Evolutionary conservation across 2,329 filamentous ascomycete genomes (phyloP), one percentile per base, ranked within the genome.

Genomic region (Alternaria sp.): DNA sequence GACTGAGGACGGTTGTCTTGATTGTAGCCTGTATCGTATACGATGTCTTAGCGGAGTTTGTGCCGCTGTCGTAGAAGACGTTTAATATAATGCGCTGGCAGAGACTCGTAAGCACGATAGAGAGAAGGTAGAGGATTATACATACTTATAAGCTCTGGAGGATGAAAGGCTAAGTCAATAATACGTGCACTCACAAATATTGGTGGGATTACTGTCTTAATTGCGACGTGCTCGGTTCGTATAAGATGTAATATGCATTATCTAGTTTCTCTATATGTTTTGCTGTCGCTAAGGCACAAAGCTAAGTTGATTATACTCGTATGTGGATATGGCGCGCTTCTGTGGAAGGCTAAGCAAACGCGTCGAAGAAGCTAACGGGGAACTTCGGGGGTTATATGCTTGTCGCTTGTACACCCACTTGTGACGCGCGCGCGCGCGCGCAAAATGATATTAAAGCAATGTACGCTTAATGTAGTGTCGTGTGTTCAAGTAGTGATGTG

Each of bases 51-150:
- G 37, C 37, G 9, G 9, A 40, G 17, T 40, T 23, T 40, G 9
- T 40, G 2, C 9, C 8, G 17, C 37, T 40, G 17, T 40, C 8
- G 17, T 23, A 40, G 37, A 24, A 11, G 17, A 23, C 17, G 8
- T 17, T 46, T 28, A 10, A 33, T 46, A 34, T 46, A 14, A 46
- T 34, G 14, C 28, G 44, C 28, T 46, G n/a, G 17, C n/a, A 46
- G 44, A 46, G 44, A 34, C 17, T 46, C 28, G 28, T 33, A 46
- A 33, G 44, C 28, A 46, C 10, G 28, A 46, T 46, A 34, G n/a
- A 34, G 9, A 46, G 42, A 46, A 17, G 6, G 44, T 14, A 7
- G 2, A 33, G 2, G 44, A 46, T 46, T 28, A 33, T 33, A 46
- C n/a, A 23, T 1, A 33, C 29, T 14, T 46, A 21, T 28, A 46